Base-by-base conservation (phyloP, 1,284 basidiomycete species). In the Acaromyces ingoldii region DNA sequence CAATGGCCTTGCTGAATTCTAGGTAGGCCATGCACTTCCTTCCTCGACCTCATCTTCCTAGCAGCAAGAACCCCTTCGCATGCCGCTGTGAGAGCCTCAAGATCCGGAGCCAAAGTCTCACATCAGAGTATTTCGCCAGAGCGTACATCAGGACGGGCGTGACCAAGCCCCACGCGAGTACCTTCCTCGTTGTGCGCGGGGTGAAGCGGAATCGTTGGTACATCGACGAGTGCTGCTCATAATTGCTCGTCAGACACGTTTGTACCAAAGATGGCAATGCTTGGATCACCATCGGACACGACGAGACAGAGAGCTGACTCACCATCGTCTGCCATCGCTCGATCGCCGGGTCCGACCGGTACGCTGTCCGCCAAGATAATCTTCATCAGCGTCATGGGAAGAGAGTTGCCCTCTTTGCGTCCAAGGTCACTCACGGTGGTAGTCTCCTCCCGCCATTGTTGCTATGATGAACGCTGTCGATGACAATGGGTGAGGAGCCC, bases 271-370 rank as follows among this genome's bases (percentile, higher is more conserved):
- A 34, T 34, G 33, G 33, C 19, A 41, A n/a, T n/a, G n/a, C n/a
- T n/a, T n/a, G n/a, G n/a, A n/a, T n/a, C n/a, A n/a, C n/a, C n/a
- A n/a, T n/a, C n/a, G n/a, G n/a, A n/a, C n/a, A n/a, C n/a, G n/a
- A n/a, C n/a, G n/a, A n/a, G n/a, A n/a, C n/a, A n/a, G n/a, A n/a
- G n/a, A n/a, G n/a, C n/a, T n/a, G n/a, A 42, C 48, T 21, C 48
- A 49, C 48, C 48, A 49, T 49, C 22, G 39, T 41, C 24, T 10
- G 17, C 48, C 48, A 49, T 21, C 48, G 48, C 48, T 49, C 48
- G 24, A 49, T 31, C 17, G 48, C 48, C 1, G 48, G 48, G 26
- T 49, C 48, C 38, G 39, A 45, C 19, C 42, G 42, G 15, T 31
- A 45, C 4, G 42, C 42, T 45, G 28, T 42, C 15, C 3, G 39